phyloP scores from a whole-genome alignment of 139 green algal species.

The Chara braunii region DNA sequence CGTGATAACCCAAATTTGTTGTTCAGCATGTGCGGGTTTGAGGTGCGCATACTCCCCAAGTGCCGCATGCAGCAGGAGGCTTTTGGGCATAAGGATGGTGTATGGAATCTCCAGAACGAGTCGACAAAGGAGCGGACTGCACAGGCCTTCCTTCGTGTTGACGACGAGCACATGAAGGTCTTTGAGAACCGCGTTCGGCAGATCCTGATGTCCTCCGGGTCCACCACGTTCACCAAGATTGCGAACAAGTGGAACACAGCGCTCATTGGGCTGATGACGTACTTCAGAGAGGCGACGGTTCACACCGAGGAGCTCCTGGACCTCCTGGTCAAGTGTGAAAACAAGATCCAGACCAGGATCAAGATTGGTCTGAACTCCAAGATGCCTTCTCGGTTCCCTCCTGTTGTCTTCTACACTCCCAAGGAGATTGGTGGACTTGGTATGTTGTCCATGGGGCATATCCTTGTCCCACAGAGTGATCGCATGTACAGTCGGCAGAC shows the following conservation, averaged over 20 bases:
- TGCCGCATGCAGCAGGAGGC: constrained; percentile 83
- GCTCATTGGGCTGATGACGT: constrained; percentile 72
- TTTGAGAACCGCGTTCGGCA: constrained; percentile 95
- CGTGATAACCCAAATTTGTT: constrained; percentile 98
- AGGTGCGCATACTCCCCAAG: constrained; percentile 97
- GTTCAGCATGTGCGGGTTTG: constrained; percentile 96
- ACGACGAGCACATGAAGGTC: constrained; percentile 92
- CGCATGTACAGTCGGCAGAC: constrained; percentile 91
- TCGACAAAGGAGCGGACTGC: constrained; percentile 93
- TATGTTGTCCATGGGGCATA: constrained; percentile 99
- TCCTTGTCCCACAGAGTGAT: constrained; percentile 93
- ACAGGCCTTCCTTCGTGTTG: constrained; percentile 86
- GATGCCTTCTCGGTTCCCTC: constrained; percentile 81
- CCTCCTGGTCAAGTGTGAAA: constrained; percentile 99
- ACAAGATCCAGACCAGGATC: constrained; percentile 98
- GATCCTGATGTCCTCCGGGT: constrained; percentile 93
- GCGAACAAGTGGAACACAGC: constrained; percentile 99
- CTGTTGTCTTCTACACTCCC: constrained; percentile 90
- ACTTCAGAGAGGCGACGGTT: constrained; percentile 53
- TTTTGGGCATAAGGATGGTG: constrained; percentile 82
- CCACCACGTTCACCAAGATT: constrained; percentile 99
- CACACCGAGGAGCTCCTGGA: constrained; percentile 98
- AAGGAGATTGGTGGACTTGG: constrained; percentile 98
- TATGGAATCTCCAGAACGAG: constrained; percentile 97
- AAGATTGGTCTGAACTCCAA: constrained; percentile 99